phyloP scores from a whole-genome alignment of 371 early-diverging fungal genomes.

The Mucor saturninus region DNA sequence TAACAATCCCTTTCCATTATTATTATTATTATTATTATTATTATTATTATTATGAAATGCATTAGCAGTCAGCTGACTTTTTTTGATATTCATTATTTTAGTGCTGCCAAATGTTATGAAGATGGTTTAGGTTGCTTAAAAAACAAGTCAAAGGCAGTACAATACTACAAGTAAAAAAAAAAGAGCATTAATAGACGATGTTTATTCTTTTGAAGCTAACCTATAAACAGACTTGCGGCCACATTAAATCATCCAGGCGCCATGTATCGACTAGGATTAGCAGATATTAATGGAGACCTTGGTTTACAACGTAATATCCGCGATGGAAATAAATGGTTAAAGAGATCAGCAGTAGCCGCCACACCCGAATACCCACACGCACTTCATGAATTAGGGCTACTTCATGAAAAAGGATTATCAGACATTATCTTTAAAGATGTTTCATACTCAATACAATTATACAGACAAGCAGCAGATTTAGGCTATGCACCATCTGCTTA shows the following conservation, averaged over 20 bases:
- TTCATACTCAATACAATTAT: conserved; percentile 70
- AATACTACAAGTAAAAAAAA: conserved; percentile 64
- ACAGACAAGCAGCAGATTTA: conserved; percentile 71
- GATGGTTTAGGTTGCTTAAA: conserved; percentile 67
- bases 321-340: conserved; percentile 83
- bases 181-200: not conserved
- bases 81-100: conserved; percentile 11
- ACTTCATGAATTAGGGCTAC: conserved; percentile 73
- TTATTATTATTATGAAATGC: no score
- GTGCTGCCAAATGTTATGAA: conserved; percentile 72
- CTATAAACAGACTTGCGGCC: conserved; percentile 45
- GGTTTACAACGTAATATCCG: conserved; percentile 62
- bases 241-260: conserved; percentile 74
- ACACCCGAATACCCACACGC: conserved; percentile 78
- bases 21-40: no score
- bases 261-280: conserved; percentile 73
- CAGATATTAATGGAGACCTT: conserved; percentile 71
- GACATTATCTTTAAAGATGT: conserved; percentile 73
- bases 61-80: not conserved
- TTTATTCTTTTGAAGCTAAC: not conserved
- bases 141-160: conserved; percentile 65
- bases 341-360: conserved; percentile 74
- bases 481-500: conserved; percentile 80
- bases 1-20: conserved; percentile 9
- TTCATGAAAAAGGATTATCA: conserved; percentile 73